Percentiles rank a stretch among this genome's conserved stretches.
phyloP scores from a whole-genome alignment of 2,329 filamentous ascomycete species.

The Ilyonectria mors-panacis region DNA sequence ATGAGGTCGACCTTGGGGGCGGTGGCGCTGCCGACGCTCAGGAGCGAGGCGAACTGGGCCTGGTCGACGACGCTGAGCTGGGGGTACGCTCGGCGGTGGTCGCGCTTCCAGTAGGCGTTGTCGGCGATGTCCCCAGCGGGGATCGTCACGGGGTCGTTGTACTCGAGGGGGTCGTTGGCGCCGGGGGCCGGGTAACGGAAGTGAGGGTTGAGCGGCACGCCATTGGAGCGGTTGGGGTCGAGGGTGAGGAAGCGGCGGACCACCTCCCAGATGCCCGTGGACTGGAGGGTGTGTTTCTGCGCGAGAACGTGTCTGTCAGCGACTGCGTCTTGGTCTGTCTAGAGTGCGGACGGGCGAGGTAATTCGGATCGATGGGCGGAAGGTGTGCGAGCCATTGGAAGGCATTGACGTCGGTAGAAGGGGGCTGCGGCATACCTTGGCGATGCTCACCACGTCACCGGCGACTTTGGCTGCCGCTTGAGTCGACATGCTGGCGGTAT shows the following conservation, averaged over 20 bases:
- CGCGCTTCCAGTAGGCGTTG: constrained; percentile 85
- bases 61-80: constrained; percentile 85
- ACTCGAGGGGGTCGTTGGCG: constrained; percentile 55
- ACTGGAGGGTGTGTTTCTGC: constrained; percentile 97
- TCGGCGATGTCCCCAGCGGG: constrained; percentile 61
- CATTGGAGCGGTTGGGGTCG: constrained; percentile 90
- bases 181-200: constrained; percentile 84
- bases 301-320: constrained; percentile 39
- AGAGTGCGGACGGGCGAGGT: constrained; percentile 30
- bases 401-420: constrained; percentile 31
- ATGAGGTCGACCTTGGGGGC: constrained; percentile 87
- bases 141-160: constrained; percentile 71
- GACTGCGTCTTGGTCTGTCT: constrained; percentile 11
- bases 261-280: constrained; percentile 87
- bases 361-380: constrained; percentile 32
- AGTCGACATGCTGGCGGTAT: constrained; percentile 69
- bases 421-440: constrained; percentile 65
- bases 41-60: constrained; percentile 86
- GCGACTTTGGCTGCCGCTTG: constrained; percentile 72
- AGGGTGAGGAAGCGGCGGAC: constrained; percentile 85
- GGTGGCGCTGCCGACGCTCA: constrained; percentile 87
- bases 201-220: constrained; percentile 92
- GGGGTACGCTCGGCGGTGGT: constrained; percentile 86
- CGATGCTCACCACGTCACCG: constrained; percentile 68
- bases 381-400: constrained; percentile 36